A percentile compares a stretch with the other conserved stretches of the same genome.
phyloP scores from a whole-genome alignment of 441 rosid species.

The Gossypium laxum region DNA sequence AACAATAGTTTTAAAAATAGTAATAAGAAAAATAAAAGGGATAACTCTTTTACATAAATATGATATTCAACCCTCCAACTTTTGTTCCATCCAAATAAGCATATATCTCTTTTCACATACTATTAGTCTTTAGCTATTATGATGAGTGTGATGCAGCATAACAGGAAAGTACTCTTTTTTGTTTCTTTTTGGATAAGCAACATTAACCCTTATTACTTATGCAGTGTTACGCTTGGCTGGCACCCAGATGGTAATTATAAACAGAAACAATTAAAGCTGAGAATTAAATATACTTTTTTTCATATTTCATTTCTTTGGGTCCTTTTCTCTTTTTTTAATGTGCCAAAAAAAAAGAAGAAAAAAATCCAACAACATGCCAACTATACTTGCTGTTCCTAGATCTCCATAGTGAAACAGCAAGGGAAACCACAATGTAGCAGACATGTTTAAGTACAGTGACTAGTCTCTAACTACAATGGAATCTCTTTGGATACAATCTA shows the following conservation, averaged over 20 bases:
- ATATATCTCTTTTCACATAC: background rate
- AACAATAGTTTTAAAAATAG: background rate
- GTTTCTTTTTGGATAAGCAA: background rate
- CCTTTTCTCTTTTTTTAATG: background rate
- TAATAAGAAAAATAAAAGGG: background rate
- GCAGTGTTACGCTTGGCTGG: background rate
- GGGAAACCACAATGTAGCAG: background rate
- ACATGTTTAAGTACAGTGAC: background rate
- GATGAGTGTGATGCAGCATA: background rate
- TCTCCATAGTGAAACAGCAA: background rate
- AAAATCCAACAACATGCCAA: background rate
- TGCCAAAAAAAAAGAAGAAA: background rate
- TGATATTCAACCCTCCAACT: background rate
- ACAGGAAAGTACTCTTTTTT: background rate
- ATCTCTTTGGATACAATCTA: background rate
- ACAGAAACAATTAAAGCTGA: background rate
- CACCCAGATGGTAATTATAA: background rate
- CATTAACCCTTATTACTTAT: background rate
- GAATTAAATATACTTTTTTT: background rate
- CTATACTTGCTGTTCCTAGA: background rate
- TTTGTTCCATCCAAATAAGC: background rate
- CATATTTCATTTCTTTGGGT: background rate
- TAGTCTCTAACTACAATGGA: background rate
- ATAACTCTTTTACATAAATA: background rate
- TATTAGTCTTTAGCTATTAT: background rate